These are phyloP conservation scores for Xylaria polymorpha DNA, from an alignment of 2,329 filamentous ascomycete genomes.

Conservation along the genomic window DNA sequence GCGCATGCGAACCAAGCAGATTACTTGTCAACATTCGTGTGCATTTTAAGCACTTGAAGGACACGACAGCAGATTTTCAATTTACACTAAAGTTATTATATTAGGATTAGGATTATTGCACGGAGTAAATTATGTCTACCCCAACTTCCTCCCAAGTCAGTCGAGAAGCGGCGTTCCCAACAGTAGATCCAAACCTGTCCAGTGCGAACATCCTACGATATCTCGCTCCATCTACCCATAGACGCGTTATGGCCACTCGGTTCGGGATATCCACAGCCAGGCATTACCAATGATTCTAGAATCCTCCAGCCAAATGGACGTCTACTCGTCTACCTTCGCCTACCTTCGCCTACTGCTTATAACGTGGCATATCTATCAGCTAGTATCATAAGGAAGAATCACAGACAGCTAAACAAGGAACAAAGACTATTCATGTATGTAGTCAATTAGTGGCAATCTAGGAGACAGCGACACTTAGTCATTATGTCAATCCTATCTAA, in stretches of 20 bases:
- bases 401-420: not conserved
- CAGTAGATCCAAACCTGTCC: too few relatives aligned
- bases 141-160: not conserved
- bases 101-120: not conserved
- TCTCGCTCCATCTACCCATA: not conserved
- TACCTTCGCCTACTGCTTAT: not conserved
- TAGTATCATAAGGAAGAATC: not conserved
- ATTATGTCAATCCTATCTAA: constrained; percentile 11
- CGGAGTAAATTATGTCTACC: not conserved
- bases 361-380: not conserved
- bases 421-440: not conserved
- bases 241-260: not conserved
- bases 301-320: not conserved
- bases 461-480: not conserved
- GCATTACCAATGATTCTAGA: not conserved
- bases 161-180: too few relatives aligned
- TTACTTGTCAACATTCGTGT: not conserved
- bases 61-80: not conserved
- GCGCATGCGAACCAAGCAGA: not conserved
- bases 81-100: not conserved
- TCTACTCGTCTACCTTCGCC: not conserved
- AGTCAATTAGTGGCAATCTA: constrained; percentile 22
- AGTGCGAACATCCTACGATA: too few relatives aligned
- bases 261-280: not conserved
- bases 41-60: not conserved